These are phyloP conservation scores for Triticum aestivum DNA, from an alignment of 176 grass and related monocot genomes.

Conservation along the genomic window DNA sequence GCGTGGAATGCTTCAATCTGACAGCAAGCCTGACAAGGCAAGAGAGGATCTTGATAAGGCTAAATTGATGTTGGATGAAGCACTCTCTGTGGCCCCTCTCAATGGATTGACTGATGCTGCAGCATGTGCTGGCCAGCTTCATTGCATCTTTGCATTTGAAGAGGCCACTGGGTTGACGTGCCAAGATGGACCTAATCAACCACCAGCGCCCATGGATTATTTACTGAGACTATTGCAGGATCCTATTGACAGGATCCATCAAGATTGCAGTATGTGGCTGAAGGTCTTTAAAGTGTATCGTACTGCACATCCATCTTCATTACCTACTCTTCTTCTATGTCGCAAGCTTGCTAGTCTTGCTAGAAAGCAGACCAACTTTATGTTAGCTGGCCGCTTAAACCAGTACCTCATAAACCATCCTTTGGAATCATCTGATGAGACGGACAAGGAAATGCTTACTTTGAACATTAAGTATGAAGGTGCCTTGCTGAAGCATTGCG, in stretches of 20 bases:
- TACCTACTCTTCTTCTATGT: slow-evolving; percentile 66
- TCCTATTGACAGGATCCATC: slow-evolving; percentile 52
- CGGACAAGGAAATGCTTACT: slow-evolving; percentile 60
- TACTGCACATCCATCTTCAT: slow-evolving; percentile 63
- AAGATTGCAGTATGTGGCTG: slow-evolving; percentile 93
- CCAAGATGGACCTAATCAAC: slow-evolving; percentile 49
- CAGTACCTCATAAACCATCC: slow-evolving; percentile 71
- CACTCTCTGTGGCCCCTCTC: slow-evolving; percentile 77
- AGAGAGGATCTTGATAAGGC: slow-evolving; percentile 71
- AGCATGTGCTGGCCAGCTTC: slow-evolving; percentile 73
- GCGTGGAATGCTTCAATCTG: slow-evolving; percentile 77
- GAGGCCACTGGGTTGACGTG: slow-evolving; percentile 48
- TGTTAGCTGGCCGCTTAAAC: slow-evolving; percentile 80
- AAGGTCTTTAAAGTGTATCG: slow-evolving; percentile 86
- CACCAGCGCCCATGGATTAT: slow-evolving; percentile 49
- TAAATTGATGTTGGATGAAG: slow-evolving; percentile 85
- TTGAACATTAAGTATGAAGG: slow-evolving; percentile 83
- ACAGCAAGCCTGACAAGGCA: slow-evolving; percentile 44
- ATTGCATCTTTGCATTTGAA: slow-evolving; percentile 87
- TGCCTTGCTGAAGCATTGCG: slow-evolving; percentile 71
- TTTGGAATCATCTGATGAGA: slow-evolving; percentile 44
- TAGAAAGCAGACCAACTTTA: slow-evolving; percentile 85
- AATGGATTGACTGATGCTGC: slow-evolving; percentile 71
- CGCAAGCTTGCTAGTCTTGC: slow-evolving; percentile 77
- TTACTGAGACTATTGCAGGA: slow-evolving; percentile 57